These are phyloP conservation scores for Herpotrichia juniperi DNA, from an alignment of 2,329 filamentous ascomycete species.

Conservation along the genomic window DNA sequence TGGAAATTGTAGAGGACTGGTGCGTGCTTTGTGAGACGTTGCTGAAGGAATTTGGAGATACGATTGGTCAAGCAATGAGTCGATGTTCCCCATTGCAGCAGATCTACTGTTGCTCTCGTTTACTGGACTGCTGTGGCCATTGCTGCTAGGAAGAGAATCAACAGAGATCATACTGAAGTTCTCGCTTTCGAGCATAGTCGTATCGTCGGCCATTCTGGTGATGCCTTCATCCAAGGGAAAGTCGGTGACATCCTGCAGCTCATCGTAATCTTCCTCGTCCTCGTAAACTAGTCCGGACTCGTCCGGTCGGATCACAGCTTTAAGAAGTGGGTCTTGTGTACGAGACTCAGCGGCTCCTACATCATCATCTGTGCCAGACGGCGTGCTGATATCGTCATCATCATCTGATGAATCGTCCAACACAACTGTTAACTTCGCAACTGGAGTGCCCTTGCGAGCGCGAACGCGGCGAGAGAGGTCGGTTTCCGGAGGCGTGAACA, in stretches of 20 bases:
- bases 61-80: slow-evolving; percentile 19
- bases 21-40: slow-evolving; percentile 1
- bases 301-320: neutral
- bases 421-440: slow-evolving; percentile 24
- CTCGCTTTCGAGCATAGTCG: slow-evolving; percentile 55
- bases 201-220: slow-evolving; percentile 48
- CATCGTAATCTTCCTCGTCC: slow-evolving; percentile 25
- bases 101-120: slow-evolving; percentile 14
- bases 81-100: slow-evolving; percentile 9
- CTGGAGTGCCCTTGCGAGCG: slow-evolving; percentile 35
- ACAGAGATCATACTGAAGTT: slow-evolving; percentile 59
- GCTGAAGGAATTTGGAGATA: slow-evolving; percentile 13
- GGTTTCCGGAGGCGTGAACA: slow-evolving; percentile 22
- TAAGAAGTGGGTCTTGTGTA: neutral
- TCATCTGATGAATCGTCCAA: slow-evolving; percentile 28
- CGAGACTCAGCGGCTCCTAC: neutral
- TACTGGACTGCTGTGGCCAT: slow-evolving; percentile 32
- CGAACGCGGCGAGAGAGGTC: slow-evolving; percentile 23
- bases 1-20: slow-evolving; percentile 6
- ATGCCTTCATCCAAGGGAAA: slow-evolving; percentile 39
- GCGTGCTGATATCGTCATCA: slow-evolving; percentile 28
- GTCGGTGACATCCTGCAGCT: slow-evolving; percentile 25
- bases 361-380: slow-evolving; percentile 31
- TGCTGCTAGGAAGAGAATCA: slow-evolving; percentile 50
- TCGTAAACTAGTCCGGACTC: neutral